phyloP scores from a whole-genome alignment of 345 rosid genomes.

The Pistacia vera region DNA sequence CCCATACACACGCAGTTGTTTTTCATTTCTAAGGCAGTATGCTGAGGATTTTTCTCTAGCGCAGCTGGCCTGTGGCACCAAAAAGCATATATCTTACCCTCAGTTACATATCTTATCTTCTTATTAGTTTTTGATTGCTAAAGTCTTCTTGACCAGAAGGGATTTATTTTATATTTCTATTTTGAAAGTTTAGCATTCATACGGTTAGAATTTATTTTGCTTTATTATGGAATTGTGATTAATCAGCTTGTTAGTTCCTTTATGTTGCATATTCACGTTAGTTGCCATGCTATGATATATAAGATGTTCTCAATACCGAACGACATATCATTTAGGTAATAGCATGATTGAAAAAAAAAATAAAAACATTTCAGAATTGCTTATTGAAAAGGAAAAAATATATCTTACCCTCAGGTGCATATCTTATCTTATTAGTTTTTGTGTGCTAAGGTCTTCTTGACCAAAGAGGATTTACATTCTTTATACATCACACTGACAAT shows the following conservation, averaged over 20 bases:
- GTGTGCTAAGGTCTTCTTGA: neutral
- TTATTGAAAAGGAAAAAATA: no score
- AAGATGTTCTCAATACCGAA: neutral
- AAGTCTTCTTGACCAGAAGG: no score
- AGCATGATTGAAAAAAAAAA: neutral
- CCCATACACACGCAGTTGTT: slow-evolving; percentile 90
- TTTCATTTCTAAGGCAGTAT: slow-evolving; percentile 85
- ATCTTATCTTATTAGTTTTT: neutral
- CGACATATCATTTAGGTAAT: neutral
- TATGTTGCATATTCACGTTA: no score
- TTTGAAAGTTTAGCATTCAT: no score
- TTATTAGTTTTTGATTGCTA: neutral
- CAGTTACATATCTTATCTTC: slow-evolving; percentile 49
- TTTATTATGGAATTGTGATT: neutral
- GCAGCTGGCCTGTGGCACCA: slow-evolving; percentile 87
- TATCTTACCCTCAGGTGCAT: no score
- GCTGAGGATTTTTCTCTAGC: slow-evolving; percentile 72
- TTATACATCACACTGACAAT: neutral
- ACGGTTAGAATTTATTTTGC: neutral
- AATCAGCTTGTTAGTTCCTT: neutral
- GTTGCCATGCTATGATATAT: neutral
- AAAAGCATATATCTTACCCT: slow-evolving; percentile 90
- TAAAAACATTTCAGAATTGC: neutral
- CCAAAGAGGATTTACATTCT: neutral
- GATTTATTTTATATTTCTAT: no score